Evolutionary conservation across 1,284 basidiomycete species (phyloP), one percentile per base, ranked within the genome.

Genomic region (Trichosporon coremiiforme): DNA sequence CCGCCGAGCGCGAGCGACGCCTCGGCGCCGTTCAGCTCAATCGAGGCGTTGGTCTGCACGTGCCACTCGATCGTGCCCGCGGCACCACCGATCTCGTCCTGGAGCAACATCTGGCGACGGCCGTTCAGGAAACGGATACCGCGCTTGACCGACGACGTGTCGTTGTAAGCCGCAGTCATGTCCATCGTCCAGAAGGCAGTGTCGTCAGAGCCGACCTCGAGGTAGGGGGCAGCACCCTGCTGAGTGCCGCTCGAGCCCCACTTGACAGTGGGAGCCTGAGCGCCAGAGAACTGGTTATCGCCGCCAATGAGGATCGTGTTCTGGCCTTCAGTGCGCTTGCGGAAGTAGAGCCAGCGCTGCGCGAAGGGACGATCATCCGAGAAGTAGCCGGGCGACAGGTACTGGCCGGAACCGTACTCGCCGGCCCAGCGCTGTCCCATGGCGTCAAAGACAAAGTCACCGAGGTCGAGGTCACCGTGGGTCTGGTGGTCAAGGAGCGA

Each of bases 291-390:
- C 85, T 99, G 95, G 85, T 99, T 98, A 63, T 84, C 79, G 74
- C 87, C 84, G 82, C 89, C 88, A 76, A 98, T 87, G 67, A 95
- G 77, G 73, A 99, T 87, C 2, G 94, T 95, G 87, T 99, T 99
- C 86, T 99, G 97, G 13, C 96, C 96, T 83, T 95, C 92, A 1
- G 95, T 98, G 82, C 90, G 89, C 87, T 96, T 98, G 81, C 95
- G 90, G 87, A 97, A 99, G 85, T 95, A 97, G 73, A 87, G 77
- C 95, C 95, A 98, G 73, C 95, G 88, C 20, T 85, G 79, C 57
- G 89, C 87, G 69, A 86, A 83, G 81, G 94, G 92, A 31, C 91
- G 91, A 63, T 92, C 91, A 73, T 80, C 88, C 67, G 82, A 85
- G 85, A 95, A 96, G 85, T 95, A 95, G 36, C 85, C 80, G 5